Base-by-base conservation (phyloP, 768 basidiomycete species). In the Russula sp. region DNA sequence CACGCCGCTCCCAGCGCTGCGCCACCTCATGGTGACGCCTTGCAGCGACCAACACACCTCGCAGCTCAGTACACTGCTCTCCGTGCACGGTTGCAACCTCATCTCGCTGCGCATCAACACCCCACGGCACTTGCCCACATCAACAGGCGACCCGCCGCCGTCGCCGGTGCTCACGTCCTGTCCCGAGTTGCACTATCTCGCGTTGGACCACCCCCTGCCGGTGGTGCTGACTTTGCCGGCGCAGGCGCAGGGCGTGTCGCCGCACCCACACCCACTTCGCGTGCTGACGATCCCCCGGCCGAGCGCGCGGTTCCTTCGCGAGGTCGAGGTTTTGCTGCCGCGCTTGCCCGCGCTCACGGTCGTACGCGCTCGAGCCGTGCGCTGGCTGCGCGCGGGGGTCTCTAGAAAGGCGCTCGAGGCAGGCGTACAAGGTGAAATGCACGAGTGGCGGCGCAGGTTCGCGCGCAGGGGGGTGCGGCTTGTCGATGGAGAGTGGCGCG, bases 341-440 rank as follows among this genome's bases (percentile, higher is more conserved):
- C 76, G 73, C 3, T 73, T 91, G 20, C 87, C 88, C 0, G 69
- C 75, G 13, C 77, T 93, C 27, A 70, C 75, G 47, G 78, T 81
- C 8, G 74, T 93, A 20, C 81, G 86, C 16, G 77, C 80, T 16
- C 77, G 88, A 63, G 88, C 91, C 66, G 79, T 89, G 18, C 82
- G 83, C 37, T 92, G 90, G 89, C 73, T 92, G 40, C 75, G 85
- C 58, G 80, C 79, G 56, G 90, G 88, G 0, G 80, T 91, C 72
- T 84, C 80, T 8, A 74, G 74, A 0, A 77, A 80, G 62, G 91
- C 91, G 31, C 84, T 82, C 66, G 84, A 81, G 65, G 82, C 90
- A 7, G 91, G 91, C 8, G 81, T 90, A 14, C 90, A 91, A 73
- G 91, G 89, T 48, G 87, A 90, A 71, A 86, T 93, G 83, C 76